Evolutionary conservation across 345 rosid genomes (phyloP).

Genomic region (Citrus medica): DNA sequence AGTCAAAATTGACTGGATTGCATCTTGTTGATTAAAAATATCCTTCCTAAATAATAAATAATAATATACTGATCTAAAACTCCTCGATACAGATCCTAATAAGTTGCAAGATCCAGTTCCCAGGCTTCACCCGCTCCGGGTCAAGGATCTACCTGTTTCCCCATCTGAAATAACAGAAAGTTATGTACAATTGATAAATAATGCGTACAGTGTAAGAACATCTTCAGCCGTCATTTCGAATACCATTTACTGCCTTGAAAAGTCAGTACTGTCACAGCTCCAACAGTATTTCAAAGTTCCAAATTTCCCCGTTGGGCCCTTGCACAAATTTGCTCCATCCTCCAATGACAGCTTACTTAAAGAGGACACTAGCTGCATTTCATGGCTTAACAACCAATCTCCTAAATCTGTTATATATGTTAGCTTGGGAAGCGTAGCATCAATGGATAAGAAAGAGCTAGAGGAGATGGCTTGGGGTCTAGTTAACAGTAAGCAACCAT

Average conservation of each 20-base stretch:
- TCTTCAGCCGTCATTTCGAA: slow-evolving; percentile 4
- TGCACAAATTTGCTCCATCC: slow-evolving; percentile 15
- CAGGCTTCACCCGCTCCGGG: not conserved
- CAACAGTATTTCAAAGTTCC: slow-evolving; percentile 9
- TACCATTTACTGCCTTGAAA: slow-evolving; percentile 15
- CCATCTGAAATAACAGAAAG: too few relatives aligned
- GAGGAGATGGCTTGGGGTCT: slow-evolving; percentile 11
- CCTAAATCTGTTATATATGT: not conserved
- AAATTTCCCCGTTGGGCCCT: slow-evolving; percentile 28
- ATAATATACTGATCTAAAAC: not conserved
- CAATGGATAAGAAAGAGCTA: slow-evolving; percentile 2
- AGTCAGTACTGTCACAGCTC: not conserved
- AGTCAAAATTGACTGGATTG: not conserved
- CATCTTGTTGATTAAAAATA: not conserved
- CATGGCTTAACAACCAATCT: not conserved
- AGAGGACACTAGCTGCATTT: slow-evolving; percentile 22
- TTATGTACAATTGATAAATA: not conserved
- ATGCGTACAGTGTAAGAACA: not conserved
- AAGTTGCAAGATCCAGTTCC: not conserved
- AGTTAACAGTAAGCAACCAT: slow-evolving; percentile 2
- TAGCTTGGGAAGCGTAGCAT: not conserved
- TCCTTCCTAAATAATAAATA: not conserved
- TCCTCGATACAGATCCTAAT: slow-evolving; percentile 6
- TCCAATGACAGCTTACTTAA: slow-evolving; percentile 16
- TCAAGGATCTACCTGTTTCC: not conserved